Base-by-base conservation (phyloP, 2,329 filamentous ascomycete species). In the Curvularia lunata region DNA sequence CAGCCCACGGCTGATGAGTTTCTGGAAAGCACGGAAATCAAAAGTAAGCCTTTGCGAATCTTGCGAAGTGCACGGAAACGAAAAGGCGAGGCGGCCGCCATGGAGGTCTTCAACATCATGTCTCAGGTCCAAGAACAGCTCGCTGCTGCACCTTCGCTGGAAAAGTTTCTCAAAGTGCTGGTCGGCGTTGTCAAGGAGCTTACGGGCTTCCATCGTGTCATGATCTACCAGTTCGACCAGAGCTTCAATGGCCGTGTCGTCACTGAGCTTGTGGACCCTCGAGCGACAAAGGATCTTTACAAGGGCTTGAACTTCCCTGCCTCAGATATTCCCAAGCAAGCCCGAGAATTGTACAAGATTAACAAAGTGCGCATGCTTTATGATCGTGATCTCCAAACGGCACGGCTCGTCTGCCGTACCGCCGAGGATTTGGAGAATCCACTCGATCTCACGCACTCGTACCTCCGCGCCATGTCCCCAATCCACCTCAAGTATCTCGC, bases 101-200 rank as follows among this genome's bases (percentile, higher is more conserved):
- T 95, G 88, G 90, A 96, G 67, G 90, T 95, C 1, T 96, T 96
- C 76, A 92, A 92, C 75, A 92, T 96, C 63, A 91, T 96, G 85
- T 91, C 90, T 1, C 92, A 97, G 72, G 89, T 97, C 0, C 92
- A 96, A 72, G 91, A 96, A 67, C 92, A 96, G 73, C 81, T 97
- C 12, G 85, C 90, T 4, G 85, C 86, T 25, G 91, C 92, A 1
- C 82, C 86, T 0, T 88, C 84, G 58, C 79, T 96, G 0, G 87
- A 92, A 1, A 82, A 76, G 1, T 91, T 97, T 58, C 79, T 96
- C 37, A 94, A 95, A 67, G 88, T 93, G 5, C 77, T 95, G 3
- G 90, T 94, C 0, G 92, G 92, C 0, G 89, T 97, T 7, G 86
- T 96, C 32, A 96, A 96, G 71, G 92, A 97, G 70, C 74, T 97